Evolutionary conservation across 202 grass and related monocot genomes (phyloP).

Genomic region (Panicum virgatum): DNA sequence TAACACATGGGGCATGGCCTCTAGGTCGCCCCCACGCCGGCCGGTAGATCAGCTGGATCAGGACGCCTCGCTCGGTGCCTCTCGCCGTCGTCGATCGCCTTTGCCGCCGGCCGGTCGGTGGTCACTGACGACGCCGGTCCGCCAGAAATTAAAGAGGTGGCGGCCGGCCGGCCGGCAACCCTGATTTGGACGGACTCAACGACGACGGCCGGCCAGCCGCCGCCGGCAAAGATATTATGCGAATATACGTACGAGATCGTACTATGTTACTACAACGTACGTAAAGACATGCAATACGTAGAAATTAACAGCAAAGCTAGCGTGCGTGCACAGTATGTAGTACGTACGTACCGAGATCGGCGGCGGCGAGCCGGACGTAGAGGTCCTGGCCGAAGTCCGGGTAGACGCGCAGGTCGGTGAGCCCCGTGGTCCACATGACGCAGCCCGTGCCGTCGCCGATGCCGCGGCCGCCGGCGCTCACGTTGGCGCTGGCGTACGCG

Average conservation of each 20-base stretch:
- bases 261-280: background rate
- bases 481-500: conserved; percentile 59
- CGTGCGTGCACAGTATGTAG: background rate
- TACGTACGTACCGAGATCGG: conserved; percentile 50
- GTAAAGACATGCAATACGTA: background rate
- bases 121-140: background rate
- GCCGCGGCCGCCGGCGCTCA: conserved; percentile 26
- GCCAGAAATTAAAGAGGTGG: background rate
- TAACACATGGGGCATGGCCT: background rate
- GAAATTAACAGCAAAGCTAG: background rate
- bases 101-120: background rate
- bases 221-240: conserved; percentile 1
- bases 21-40: background rate
- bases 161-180: background rate
- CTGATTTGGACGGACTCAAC: background rate
- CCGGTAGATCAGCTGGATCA: background rate
- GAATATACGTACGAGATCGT: background rate
- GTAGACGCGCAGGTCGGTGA: conserved; percentile 58
- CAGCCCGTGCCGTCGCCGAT: conserved; percentile 27
- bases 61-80: background rate
- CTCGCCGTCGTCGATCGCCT: background rate
- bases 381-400: conserved; percentile 53
- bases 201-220: background rate
- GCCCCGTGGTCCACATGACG: conserved; percentile 57
- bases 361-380: conserved; percentile 54